phyloP scores from a whole-genome alignment of 2,329 filamentous ascomycete species.

The Fusarium vanettenii region DNA sequence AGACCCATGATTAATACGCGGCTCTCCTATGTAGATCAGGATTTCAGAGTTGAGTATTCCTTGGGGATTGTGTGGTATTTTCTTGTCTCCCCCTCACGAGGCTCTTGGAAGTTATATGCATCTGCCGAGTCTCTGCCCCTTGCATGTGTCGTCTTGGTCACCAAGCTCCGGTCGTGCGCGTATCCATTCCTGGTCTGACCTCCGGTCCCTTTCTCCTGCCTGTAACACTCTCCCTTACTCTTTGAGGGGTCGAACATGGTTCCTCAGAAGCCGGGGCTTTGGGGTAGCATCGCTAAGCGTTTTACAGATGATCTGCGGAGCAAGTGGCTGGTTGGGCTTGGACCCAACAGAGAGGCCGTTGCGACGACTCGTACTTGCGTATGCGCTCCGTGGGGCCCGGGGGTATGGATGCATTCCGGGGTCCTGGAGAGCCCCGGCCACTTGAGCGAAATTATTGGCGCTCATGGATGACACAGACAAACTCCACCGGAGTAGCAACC shows the following conservation, averaged over 20 bases:
- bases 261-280: not conserved
- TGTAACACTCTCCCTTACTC: not conserved
- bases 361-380: not conserved
- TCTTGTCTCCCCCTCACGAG: not conserved
- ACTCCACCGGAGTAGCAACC: not conserved
- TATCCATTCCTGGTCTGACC: not conserved
- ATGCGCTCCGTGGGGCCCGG: not conserved
- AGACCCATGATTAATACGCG: not conserved
- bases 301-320: not conserved
- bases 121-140: not conserved
- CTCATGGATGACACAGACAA: not conserved
- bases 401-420: not conserved
- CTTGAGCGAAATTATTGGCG: constrained; percentile 1
- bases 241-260: not conserved
- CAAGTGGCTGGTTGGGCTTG: not conserved
- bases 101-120: not conserved
- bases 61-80: not conserved
- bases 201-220: not conserved
- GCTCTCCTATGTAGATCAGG: not conserved
- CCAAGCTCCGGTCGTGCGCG: not conserved
- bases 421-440: not conserved
- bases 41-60: not conserved
- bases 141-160: not conserved
- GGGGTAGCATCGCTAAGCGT: not conserved
- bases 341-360: not conserved